Percentiles rank a stretch among this genome's conserved stretches.
Conservation (phyloP, 2,329 filamentous ascomycete genomes). For the Botryotinia narcissicola region DNA sequence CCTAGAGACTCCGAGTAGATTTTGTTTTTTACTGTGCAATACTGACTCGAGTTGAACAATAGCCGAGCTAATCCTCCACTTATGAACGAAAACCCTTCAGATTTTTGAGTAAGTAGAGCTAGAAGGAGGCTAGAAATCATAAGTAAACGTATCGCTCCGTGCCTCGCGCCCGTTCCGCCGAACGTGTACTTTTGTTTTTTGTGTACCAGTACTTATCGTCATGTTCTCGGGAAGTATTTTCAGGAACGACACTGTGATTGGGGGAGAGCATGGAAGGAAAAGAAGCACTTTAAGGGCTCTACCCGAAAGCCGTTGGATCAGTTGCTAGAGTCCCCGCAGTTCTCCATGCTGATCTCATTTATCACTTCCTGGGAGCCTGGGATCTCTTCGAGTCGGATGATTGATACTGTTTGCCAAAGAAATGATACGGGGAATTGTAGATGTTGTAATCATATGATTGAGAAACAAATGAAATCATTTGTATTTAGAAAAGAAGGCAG, state of each 20-base stretch:
- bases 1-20: background rate
- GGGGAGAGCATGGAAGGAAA: background rate
- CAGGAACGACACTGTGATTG: background rate
- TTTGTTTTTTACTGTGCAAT: background rate
- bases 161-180: background rate
- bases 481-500: background rate
- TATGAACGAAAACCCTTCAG: background rate
- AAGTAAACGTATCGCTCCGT: background rate
- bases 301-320: slow-evolving; percentile 3
- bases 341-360: slow-evolving; percentile 6
- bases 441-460: background rate
- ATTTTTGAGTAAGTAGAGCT: background rate
- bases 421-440: background rate
- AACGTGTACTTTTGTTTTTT: background rate
- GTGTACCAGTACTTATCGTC: background rate
- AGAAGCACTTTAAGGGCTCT: background rate
- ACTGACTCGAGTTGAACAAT: background rate
- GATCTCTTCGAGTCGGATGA: background rate
- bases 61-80: background rate
- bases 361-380: background rate
- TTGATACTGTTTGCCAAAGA: background rate
- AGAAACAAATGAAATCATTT: background rate
- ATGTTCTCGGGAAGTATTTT: background rate
- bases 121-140: background rate
- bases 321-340: background rate